Evolutionary conservation across 352 stramenopile species (phyloP).

Genomic region (Phytopythium cucurbitacearum): DNA sequence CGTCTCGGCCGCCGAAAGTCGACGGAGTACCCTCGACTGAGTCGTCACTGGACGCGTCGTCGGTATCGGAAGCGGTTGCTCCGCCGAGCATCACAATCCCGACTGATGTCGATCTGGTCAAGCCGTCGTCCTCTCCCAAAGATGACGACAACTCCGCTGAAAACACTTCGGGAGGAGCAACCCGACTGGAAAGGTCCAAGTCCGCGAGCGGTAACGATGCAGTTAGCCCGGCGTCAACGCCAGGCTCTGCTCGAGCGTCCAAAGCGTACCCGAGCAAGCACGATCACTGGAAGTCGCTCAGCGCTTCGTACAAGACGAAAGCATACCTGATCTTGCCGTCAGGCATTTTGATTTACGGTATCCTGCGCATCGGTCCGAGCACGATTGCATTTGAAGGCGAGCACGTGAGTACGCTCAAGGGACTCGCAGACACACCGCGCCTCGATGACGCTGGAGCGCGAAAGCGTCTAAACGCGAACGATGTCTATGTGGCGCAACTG

Average conservation of each 20-base stretch:
- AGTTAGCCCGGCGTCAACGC: background rate
- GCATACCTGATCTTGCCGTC: slow-evolving; percentile 73
- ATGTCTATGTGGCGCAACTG: slow-evolving; percentile 51
- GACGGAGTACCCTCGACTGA: background rate
- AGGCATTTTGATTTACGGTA: slow-evolving; percentile 67
- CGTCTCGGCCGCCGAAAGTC: slow-evolving; percentile 13
- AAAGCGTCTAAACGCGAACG: background rate
- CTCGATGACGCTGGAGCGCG: slow-evolving; percentile 27
- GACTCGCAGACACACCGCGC: slow-evolving; percentile 43
- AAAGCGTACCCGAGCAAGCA: slow-evolving; percentile 37
- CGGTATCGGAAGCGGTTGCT: background rate
- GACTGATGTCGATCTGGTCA: background rate
- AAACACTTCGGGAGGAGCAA: background rate
- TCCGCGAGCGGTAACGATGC: background rate
- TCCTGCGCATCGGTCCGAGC: slow-evolving; percentile 58
- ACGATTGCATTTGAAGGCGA: slow-evolving; percentile 84
- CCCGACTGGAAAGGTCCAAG: background rate
- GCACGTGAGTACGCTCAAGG: slow-evolving; percentile 59
- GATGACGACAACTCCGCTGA: background rate
- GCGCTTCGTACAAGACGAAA: slow-evolving; percentile 65
- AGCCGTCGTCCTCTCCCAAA: background rate
- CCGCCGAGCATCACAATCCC: background rate
- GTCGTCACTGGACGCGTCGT: background rate
- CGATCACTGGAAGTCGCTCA: slow-evolving; percentile 68
- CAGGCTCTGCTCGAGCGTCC: slow-evolving; percentile 13